These are phyloP conservation scores for Perkinsela sp. DNA, from an alignment of 208 protist genomes.

Conservation along the genomic window DNA sequence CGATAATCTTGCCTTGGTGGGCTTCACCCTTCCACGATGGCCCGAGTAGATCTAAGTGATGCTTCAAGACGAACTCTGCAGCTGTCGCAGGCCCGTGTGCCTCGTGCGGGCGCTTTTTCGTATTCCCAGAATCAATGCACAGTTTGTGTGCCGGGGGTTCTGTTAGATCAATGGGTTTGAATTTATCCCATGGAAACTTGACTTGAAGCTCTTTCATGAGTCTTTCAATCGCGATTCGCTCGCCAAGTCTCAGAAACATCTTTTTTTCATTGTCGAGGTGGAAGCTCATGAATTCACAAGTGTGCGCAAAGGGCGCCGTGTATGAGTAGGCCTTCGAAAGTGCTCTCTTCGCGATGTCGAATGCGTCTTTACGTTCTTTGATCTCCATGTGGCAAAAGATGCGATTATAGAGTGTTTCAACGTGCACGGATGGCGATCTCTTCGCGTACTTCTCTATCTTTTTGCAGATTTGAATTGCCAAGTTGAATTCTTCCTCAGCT, in stretches of 20 bases:
- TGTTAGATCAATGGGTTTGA: no score
- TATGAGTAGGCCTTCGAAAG: background rate
- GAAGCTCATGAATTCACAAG: background rate
- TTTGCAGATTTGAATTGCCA: background rate
- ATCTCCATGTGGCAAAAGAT: background rate
- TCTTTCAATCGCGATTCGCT: background rate
- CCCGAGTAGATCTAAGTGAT: no score
- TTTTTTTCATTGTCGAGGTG: background rate
- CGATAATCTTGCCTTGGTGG: no score
- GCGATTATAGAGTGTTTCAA: background rate
- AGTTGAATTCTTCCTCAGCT: background rate
- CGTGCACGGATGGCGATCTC: background rate
- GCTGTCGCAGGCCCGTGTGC: no score
- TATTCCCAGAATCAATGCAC: no score
- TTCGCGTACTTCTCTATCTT: background rate
- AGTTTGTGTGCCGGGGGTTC: no score
- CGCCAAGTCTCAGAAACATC: background rate
- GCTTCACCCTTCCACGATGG: no score
- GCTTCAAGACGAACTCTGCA: no score
- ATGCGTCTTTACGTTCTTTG: background rate
- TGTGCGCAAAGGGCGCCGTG: background rate
- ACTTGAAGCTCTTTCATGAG: background rate
- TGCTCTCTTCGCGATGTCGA: background rate
- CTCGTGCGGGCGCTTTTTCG: no score
- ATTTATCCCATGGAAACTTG: no score